Evolutionary conservation across 805 yeast genomes (phyloP), one percentile per base, ranked within the genome.

Genomic region (Debaryomyces prosopidis): DNA sequence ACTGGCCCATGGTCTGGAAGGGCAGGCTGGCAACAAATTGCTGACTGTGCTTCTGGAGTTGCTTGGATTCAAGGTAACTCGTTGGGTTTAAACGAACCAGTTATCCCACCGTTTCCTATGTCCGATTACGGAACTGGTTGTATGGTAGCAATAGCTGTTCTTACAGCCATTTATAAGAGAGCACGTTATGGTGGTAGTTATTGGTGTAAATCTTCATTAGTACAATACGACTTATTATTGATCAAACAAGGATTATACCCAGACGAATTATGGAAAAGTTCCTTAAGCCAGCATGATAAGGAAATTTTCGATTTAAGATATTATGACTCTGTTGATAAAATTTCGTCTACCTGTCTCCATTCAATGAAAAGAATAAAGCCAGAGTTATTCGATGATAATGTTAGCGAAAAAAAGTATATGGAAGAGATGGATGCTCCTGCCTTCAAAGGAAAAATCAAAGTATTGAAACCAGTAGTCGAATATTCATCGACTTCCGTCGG

Each of bases 1-100:
- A 47, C 49, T 30, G 70, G 69, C 15, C 62, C 57, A 23, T 65
- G 65, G 59, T 14, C 55, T 8, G 54, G 50, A n/a, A 46, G 70
- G 14, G 51, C 70, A 9, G 71, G 70, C 8, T 65, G 70, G 71
- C 71, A 65, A 49, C 70, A 65, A 46, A 65, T 65, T 44, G 63
- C 68, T 16, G 71, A 65, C 46, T 62, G 66, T 51, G 62, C 53
- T 18, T 51, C 63, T 26, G 71, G 70, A 2, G 62, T 65, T 26
- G 67, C 69, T 2, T 65, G 62, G 62, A 45, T 48, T 6, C 69
- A 65, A 38, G 70, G 71, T 12, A 28, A 44, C 27, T 49, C 58
- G 9, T 45, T 65, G 33, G 62, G 60, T 8, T 40, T 53, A 14
- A 44, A 57, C 28, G 68, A 63, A 47, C 71, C 71, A 5, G 53